Evolutionary conservation across 2,329 filamentous ascomycete species (phyloP), one percentile per base, ranked within the genome.

Genomic region (Rutstroemia sp.): DNA sequence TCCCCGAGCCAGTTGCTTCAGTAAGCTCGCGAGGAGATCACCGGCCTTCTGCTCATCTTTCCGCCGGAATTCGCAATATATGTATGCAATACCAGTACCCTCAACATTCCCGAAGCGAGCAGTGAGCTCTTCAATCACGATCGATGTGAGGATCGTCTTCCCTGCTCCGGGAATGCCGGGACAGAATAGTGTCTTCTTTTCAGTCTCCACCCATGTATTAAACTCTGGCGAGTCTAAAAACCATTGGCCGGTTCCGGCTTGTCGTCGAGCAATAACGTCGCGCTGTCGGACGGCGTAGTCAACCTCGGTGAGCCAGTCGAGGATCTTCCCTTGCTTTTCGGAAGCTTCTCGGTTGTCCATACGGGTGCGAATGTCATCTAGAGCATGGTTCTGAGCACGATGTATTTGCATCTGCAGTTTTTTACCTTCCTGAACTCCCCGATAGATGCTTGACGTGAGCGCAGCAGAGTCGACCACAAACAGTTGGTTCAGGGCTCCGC

Each of bases 111-210:
- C 7, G 44, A 67, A 70, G 2, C 25, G 39, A 1, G 17, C 51
- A 3, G 12, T 12, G 1, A 80, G 65, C 17, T 76, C 8, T 2
- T 78, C 68, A 0, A 79, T 60, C 0, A 75, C 69, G 10, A 72
- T 69, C 0, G 75, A 71, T 0, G 73, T 64, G 0, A 76, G 51
- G 4, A 76, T 74, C 0, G 75, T 78, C 62, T 79, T 80, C 1
- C 76, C 75, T 0, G 75, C 72, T 4, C 76, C 76, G 0, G 75
- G 75, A 25, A 61, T 58, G 19, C 60, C 60, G 21, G 58, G 56
- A 50, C 56, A 58, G 14, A 55, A 58, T 5, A 60, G 34, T 14
- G 23, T 56, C 36, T 50, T 23, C 3, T 48, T 16, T n/a, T 14
- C 8, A 5, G 54, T 51, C 1, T 51, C 23, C 4, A 59, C 23